Evolutionary conservation across 805 yeast species (phyloP).

Genomic region (Metschnikowia santaceciliae): DNA sequence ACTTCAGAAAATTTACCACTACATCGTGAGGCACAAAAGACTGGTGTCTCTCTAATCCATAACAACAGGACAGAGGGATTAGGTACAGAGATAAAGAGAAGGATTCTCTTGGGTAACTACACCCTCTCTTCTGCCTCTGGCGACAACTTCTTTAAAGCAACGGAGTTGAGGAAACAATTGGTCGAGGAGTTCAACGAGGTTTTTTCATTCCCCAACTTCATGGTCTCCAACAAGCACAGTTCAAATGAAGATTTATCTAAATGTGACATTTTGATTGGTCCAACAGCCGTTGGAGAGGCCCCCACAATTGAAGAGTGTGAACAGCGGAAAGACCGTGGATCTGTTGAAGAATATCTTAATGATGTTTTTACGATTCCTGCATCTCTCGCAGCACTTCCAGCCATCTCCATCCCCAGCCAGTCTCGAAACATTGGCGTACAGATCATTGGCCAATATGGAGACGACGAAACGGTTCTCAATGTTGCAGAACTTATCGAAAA

Average conservation of each 20-base stretch:
- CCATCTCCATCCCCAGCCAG: constrained; percentile 67
- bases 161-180: constrained; percentile 54
- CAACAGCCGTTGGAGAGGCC: constrained; percentile 62
- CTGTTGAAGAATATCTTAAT: constrained; percentile 65
- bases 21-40: not conserved
- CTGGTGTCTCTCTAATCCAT: constrained; percentile 16
- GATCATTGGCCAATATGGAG: constrained; percentile 80
- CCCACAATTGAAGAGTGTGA: constrained; percentile 48
- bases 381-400: constrained; percentile 87
- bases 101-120: constrained; percentile 83
- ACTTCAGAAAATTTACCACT: constrained; percentile 27
- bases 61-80: constrained; percentile 63
- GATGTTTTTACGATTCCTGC: constrained; percentile 89
- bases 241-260: not conserved
- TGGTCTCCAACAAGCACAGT: not conserved
- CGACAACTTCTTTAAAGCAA: constrained; percentile 77
- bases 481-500: constrained; percentile 18
- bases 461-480: constrained; percentile 61
- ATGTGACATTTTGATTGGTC: constrained; percentile 66
- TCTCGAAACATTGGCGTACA: constrained; percentile 57
- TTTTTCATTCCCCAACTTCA: constrained; percentile 50
- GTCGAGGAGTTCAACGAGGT: constrained; percentile 62
- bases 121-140: constrained; percentile 73
- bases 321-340: constrained; percentile 27
- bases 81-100: constrained; percentile 78